Evolutionary conservation across 2,329 filamentous ascomycete genomes (phyloP).

Genomic region (Scedosporium apiospermum): DNA sequence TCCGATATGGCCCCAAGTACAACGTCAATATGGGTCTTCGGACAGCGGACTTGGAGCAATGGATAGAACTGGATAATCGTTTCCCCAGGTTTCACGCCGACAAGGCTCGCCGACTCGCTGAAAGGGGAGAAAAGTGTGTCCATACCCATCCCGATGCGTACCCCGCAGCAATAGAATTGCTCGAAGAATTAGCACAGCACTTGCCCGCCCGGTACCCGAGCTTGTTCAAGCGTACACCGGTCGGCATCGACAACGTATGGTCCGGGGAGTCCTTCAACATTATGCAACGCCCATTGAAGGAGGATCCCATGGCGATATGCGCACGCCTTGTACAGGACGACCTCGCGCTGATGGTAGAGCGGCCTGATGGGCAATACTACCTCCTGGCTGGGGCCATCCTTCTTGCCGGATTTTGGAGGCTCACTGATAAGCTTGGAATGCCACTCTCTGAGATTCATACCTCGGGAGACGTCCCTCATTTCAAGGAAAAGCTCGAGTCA

Average conservation of each 20-base stretch:
- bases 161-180: slow-evolving; percentile 63
- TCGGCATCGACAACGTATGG: slow-evolving; percentile 60
- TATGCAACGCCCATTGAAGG: slow-evolving; percentile 49
- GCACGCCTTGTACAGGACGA: slow-evolving; percentile 73
- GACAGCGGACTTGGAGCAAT: slow-evolving; percentile 60
- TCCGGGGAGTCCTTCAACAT: slow-evolving; percentile 68
- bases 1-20: slow-evolving; percentile 68
- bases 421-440: slow-evolving; percentile 77
- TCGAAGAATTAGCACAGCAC: slow-evolving; percentile 64
- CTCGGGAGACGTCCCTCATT: slow-evolving; percentile 65
- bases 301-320: slow-evolving; percentile 71
- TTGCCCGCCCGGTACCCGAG: slow-evolving; percentile 66
- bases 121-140: slow-evolving; percentile 59
- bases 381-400: slow-evolving; percentile 68
- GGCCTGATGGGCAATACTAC: slow-evolving; percentile 68
- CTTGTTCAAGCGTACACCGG: slow-evolving; percentile 53
- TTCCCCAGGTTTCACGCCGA: slow-evolving; percentile 63
- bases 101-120: slow-evolving; percentile 58
- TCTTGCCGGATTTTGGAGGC: slow-evolving; percentile 73
- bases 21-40: slow-evolving; percentile 69
- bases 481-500: slow-evolving; percentile 59
- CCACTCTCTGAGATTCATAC: slow-evolving; percentile 70
- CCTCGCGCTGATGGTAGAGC: slow-evolving; percentile 74
- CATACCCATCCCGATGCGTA: slow-evolving; percentile 60
- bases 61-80: slow-evolving; percentile 80